These are phyloP conservation scores for Globisporangium barbulae DNA, from an alignment of 352 stramenopile genomes.

Conservation along the genomic window DNA sequence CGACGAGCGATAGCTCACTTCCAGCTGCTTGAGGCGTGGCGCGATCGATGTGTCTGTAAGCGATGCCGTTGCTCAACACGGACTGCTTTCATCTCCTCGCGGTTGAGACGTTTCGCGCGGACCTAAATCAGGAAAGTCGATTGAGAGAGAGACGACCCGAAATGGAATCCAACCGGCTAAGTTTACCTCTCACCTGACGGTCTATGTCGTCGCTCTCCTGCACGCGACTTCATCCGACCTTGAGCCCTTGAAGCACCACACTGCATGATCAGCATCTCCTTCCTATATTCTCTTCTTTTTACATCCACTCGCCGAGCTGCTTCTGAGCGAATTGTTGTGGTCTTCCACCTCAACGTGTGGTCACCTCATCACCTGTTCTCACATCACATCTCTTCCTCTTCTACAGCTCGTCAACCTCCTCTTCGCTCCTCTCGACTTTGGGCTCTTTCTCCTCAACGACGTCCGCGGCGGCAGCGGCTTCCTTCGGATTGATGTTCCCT, in stretches of 20 bases:
- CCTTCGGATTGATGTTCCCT: conserved; percentile 8
- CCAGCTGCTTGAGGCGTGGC: background rate
- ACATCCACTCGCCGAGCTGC: background rate
- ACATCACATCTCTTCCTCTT: background rate
- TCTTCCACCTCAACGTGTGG: background rate
- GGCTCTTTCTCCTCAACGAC: conserved; percentile 7
- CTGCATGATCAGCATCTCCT: background rate
- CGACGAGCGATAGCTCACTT: background rate
- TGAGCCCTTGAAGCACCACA: background rate
- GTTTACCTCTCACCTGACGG: background rate
- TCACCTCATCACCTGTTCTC: background rate
- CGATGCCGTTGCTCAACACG: background rate
- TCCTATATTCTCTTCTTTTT: conserved; percentile 5
- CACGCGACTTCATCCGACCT: background rate
- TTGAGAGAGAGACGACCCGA: background rate
- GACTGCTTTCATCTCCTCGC: background rate
- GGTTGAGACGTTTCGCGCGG: background rate
- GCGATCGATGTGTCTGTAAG: background rate
- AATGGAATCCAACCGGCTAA: background rate
- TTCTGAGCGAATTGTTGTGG: background rate
- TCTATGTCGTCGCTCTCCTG: background rate
- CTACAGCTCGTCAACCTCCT: conserved; percentile 1
- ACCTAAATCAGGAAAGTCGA: background rate
- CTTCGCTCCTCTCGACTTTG: background rate
- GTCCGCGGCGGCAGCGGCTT: background rate